Percentiles rank a stretch among this genome's conserved stretches.
Evolutionary conservation across 2,329 filamentous ascomycete genomes (phyloP).

Genomic region (Neofusicoccum sp.): DNA sequence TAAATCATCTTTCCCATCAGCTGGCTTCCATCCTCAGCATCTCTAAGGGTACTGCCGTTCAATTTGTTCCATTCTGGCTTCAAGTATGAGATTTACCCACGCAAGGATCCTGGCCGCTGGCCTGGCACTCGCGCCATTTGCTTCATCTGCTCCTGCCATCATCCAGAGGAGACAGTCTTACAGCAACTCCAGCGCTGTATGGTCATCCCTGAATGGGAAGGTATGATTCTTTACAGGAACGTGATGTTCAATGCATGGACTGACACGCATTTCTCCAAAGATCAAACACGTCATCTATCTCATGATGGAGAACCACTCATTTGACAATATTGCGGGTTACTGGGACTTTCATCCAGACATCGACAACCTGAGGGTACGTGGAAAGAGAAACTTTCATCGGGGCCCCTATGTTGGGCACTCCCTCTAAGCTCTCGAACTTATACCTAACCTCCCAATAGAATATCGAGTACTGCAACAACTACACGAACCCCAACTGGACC

Average conservation of each 20-base stretch:
- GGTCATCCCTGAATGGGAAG: background rate
- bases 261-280: background rate
- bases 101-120: background rate
- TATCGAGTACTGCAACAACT: conserved; percentile 40
- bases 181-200: background rate
- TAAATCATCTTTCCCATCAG: no score
- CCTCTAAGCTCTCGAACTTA: background rate
- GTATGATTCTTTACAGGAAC: background rate
- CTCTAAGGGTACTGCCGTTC: no score
- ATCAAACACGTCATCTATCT: conserved; percentile 12
- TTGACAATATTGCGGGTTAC: conserved; percentile 46
- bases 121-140: background rate
- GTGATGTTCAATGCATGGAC: background rate
- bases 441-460: background rate
- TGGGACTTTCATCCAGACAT: conserved; percentile 41
- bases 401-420: background rate
- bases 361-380: conserved; percentile 33
- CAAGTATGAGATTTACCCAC: background rate
- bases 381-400: background rate
- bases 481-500: conserved; percentile 38
- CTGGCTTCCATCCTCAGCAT: no score
- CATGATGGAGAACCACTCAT: conserved; percentile 37
- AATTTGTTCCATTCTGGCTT: background rate
- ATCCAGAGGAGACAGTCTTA: background rate
- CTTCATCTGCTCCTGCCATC: background rate